Evolutionary conservation across 108 stramenopile genomes (phyloP), one percentile per base, ranked within the genome.

Genomic region (Nitzschia palea): DNA sequence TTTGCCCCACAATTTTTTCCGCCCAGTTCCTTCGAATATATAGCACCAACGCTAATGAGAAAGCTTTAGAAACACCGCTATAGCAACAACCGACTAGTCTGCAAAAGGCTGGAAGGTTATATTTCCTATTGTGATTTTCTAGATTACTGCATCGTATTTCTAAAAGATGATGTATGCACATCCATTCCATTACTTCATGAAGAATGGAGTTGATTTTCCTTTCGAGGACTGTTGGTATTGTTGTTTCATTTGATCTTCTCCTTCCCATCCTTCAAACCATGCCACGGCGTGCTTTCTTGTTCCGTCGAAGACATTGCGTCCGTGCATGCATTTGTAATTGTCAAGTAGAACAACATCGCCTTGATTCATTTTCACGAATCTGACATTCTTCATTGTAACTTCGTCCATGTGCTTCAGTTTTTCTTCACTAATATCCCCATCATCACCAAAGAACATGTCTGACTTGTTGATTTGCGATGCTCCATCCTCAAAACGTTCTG

Each of bases 261-360:
- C 93, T 79, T 88, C 87, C 89, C 89, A 94, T 52, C 90, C 90
- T 81, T 89, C 89, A 60, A 95, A 95, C 94, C 94, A 95, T 9
- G 90, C 87, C 10, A 95, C 94, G 31, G 88, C 94, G 51, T 95
- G 94, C 74, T 92, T 95, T 63, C 94, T 74, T 67, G 89, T 92
- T 45, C 94, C 94, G 64, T 95, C 90, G 67, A 92, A 95, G 3
- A 95, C 91, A 76, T 95, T 92, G 22, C 94, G 77, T 27, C 94
- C 94, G 67, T 95, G 94, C 94, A 95, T 95, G 66, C 85, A 87
- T 69, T 90, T 90, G 85, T 95, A 95, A 78, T 95, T 95, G 70
- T 95, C 94, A 34, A 95, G 70, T 65, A 95, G 69, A 1, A 92
- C 94, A 29, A 92, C 94, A 73, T 95, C 94, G 40, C 94, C 94